These are phyloP conservation scores for Aspergillus sclerotialis DNA, from an alignment of 2,329 filamentous ascomycete species.

Conservation along the genomic window DNA sequence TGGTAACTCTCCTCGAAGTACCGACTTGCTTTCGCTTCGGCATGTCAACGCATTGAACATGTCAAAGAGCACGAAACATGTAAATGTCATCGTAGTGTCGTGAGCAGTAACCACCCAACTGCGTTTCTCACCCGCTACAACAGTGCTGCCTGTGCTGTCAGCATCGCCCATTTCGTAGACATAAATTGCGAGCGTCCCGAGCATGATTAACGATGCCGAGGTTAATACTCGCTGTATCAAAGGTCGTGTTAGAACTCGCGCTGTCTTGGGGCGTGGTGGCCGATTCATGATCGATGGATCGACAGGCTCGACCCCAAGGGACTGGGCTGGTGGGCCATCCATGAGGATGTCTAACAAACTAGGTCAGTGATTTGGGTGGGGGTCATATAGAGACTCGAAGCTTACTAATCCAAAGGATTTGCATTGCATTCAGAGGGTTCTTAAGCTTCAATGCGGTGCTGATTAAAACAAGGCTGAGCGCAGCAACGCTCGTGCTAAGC, in stretches of 20 bases:
- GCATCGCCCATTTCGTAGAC: slow-evolving; percentile 82
- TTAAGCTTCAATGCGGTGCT: slow-evolving; percentile 91
- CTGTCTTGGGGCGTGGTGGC: slow-evolving; percentile 77
- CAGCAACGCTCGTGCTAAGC: slow-evolving; percentile 91
- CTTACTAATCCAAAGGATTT: slow-evolving; percentile 99
- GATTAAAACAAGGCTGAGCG: slow-evolving; percentile 80
- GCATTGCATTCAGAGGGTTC: slow-evolving; percentile 97
- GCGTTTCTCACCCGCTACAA: no score
- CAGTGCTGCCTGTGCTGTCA: slow-evolving; percentile 32
- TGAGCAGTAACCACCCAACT: slow-evolving; percentile 70
- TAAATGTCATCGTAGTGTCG: slow-evolving; percentile 99
- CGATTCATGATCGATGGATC: slow-evolving; percentile 91
- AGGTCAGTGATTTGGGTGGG: slow-evolving; percentile 17
- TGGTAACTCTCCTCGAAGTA: slow-evolving; percentile 77
- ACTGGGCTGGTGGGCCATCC: slow-evolving; percentile 97
- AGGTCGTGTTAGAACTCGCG: slow-evolving; percentile 79
- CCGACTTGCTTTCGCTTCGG: slow-evolving; percentile 81
- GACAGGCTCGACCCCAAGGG: slow-evolving; percentile 88
- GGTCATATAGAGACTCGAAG: slow-evolving; percentile 16
- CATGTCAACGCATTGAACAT: slow-evolving; percentile 98
- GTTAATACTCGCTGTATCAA: slow-evolving; percentile 80
- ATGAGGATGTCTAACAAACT: slow-evolving; percentile 79
- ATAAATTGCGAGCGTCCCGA: slow-evolving; percentile 87
- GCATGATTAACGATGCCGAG: slow-evolving; percentile 82
- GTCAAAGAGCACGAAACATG: slow-evolving; percentile 96